Base-by-base conservation (phyloP, 495 filamentous ascomycete genomes). In the Umbilicaria muhlenbergii region DNA sequence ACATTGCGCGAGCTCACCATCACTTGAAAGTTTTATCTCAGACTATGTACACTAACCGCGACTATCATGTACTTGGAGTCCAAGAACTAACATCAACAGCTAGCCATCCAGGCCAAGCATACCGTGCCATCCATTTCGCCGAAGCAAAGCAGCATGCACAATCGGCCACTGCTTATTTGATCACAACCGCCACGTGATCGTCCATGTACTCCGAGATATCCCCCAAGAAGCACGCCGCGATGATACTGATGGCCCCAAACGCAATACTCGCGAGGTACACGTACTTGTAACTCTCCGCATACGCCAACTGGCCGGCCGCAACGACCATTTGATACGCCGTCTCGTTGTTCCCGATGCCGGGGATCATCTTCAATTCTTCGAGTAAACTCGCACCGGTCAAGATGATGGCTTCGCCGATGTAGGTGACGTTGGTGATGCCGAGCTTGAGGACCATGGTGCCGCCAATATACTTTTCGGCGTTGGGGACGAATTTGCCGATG, bases 241-340 rank as follows among this genome's bases (percentile, higher is more conserved):
- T 24, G 17, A 83, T 73, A n/a, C 72, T 69, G 1, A 82, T 57
- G 0, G 32, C 64, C 0, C 80, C 80, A 53, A 85, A 85, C 3
- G 69, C 79, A 52, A 83, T 76, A 48, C 74, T 80, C 39, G 68
- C 68, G 54, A 75, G 74, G 54, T 82, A 85, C 2, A 80, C 78
- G 56, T 66, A 81, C 41, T 74, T 74, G 51, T 83, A 85, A 34
- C 65, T 69, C 44, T 72, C 70, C 0, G 77, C 63, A 54, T 66
- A 85, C 1, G 78, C 76, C 39, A 71, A 39, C 56, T 79, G 74
- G 0, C 80, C 79, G 0, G 78, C 79, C 3, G 46, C 51, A 0
- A 85, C 72, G 15, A 85, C 69, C 33, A 64, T 61, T n/a, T 70
- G 55, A 51, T 72, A 78, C 3, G 65, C 70, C 0, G 59, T 61